Percentiles rank a stretch among this genome's conserved stretches.
phyloP scores from a whole-genome alignment of 371 early-diverging fungal species.

The Fennellomyces sp. region DNA sequence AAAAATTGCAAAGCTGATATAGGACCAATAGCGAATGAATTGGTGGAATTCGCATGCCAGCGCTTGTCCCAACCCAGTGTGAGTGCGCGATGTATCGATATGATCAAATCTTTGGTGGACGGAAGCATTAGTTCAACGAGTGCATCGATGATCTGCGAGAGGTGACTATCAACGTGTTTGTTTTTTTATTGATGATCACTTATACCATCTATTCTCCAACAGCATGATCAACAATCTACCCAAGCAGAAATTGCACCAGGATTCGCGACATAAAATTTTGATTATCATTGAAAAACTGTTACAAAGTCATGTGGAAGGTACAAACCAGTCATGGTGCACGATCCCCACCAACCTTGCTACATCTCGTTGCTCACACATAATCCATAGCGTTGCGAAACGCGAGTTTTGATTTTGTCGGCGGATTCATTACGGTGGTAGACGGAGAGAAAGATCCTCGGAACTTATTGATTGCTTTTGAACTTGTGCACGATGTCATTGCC shows the following conservation, averaged over 20 bases:
- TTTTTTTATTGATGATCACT: constrained; percentile 1
- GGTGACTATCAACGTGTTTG: background rate
- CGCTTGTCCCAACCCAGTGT: constrained; percentile 3
- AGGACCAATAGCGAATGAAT: constrained; percentile 2
- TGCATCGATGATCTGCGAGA: background rate
- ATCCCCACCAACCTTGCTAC: background rate
- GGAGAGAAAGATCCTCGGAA: constrained; percentile 98
- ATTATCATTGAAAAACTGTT: constrained; percentile 3
- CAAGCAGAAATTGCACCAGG: constrained; percentile 42
- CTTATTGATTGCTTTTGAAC: constrained; percentile 81
- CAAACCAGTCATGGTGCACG: background rate
- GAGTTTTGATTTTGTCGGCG: constrained; percentile 73
- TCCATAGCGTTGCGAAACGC: constrained; percentile 29
- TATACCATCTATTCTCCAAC: background rate
- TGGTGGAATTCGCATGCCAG: constrained; percentile 12
- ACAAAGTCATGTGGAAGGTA: background rate
- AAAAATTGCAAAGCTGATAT: background rate
- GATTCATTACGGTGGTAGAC: constrained; percentile 87
- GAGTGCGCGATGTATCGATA: constrained; percentile 3
- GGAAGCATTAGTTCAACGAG: background rate
- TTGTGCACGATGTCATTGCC: constrained; percentile 63
- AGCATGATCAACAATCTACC: constrained; percentile 20
- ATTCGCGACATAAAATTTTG: constrained; percentile 3
- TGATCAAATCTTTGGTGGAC: background rate
- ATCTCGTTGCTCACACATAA: background rate